phyloP scores from a whole-genome alignment of 2,329 filamentous ascomycete genomes.

The Calonectria crousiana region DNA sequence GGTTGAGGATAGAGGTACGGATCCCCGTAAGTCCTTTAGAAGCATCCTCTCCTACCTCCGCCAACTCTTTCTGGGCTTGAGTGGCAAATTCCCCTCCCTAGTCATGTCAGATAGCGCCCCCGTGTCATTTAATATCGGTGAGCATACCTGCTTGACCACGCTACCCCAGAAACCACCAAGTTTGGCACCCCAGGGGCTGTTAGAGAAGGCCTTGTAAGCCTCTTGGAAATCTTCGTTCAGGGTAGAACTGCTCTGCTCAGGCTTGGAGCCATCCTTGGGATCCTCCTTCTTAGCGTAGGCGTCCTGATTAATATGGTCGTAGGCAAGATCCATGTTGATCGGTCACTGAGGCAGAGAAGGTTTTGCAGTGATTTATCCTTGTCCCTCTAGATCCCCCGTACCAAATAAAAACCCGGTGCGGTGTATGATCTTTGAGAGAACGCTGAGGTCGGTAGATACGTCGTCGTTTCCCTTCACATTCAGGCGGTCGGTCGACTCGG shows the following conservation, averaged over 20 bases:
- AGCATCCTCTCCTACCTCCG: slow-evolving; percentile 83
- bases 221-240: slow-evolving; percentile 93
- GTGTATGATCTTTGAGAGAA: slow-evolving; percentile 9
- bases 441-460: slow-evolving; percentile 29
- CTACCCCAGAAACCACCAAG: slow-evolving; percentile 90
- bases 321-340: slow-evolving; percentile 87
- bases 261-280: slow-evolving; percentile 55
- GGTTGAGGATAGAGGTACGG: slow-evolving; percentile 74
- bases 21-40: slow-evolving; percentile 82
- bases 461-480: slow-evolving; percentile 31
- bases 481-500: slow-evolving; percentile 19
- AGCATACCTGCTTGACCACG: slow-evolving; percentile 88
- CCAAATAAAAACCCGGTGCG: neutral
- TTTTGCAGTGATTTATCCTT: neutral
- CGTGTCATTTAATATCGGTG: slow-evolving; percentile 9
- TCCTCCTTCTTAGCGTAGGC: slow-evolving; percentile 71
- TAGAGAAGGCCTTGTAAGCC: slow-evolving; percentile 92
- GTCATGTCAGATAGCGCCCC: slow-evolving; percentile 29
- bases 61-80: slow-evolving; percentile 87
- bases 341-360: neutral
- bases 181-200: slow-evolving; percentile 89
- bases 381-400: slow-evolving; percentile 4
- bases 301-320: slow-evolving; percentile 95
- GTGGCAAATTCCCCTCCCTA: slow-evolving; percentile 86
- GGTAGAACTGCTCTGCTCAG: slow-evolving; percentile 60